A percentile compares a stretch with the other conserved stretches of the same genome.
Conservation (phyloP, 163 green algal genomes). For the Chloroidium sp. region DNA sequence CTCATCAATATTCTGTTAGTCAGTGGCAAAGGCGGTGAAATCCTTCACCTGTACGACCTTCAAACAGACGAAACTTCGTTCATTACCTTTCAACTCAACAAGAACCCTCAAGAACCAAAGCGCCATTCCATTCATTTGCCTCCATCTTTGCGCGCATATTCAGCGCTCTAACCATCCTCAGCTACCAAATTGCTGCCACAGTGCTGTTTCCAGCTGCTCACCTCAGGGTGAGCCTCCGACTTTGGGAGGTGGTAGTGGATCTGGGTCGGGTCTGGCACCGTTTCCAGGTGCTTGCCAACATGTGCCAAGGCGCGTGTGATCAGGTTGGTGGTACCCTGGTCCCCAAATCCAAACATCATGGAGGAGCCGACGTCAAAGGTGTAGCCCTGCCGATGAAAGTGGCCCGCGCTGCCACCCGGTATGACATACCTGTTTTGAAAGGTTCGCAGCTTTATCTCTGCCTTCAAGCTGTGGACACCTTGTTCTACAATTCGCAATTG, state of each 20-base stretch:
- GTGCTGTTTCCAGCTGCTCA: not conserved
- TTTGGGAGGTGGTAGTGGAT: conserved; percentile 74
- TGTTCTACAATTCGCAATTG: not conserved
- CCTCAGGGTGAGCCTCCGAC: conserved; percentile 37
- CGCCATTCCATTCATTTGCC: no score
- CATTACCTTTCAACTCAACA: no score
- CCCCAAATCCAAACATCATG: conserved; percentile 93
- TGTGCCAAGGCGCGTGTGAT: conserved; percentile 77
- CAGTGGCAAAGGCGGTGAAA: no score
- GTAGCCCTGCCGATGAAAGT: conserved; percentile 83
- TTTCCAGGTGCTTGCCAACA: conserved; percentile 74
- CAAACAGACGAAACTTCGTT: no score
- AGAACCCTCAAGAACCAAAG: no score
- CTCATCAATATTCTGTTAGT: no score
- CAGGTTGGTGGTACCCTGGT: conserved; percentile 86
- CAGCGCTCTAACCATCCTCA: no score
- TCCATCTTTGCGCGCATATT: no score
- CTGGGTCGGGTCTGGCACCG: conserved; percentile 82
- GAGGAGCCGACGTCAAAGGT: conserved; percentile 91
- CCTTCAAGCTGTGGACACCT: not conserved
- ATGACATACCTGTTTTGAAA: conserved; percentile 73
- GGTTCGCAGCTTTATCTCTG: conserved; percentile 5
- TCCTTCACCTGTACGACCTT: no score
- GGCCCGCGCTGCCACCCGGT: conserved; percentile 78
- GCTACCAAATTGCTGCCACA: no score